Evolutionary conservation across 768 basidiomycete species (phyloP), one percentile per base, ranked within the genome.

Genomic region (Amanita polypyramis): DNA sequence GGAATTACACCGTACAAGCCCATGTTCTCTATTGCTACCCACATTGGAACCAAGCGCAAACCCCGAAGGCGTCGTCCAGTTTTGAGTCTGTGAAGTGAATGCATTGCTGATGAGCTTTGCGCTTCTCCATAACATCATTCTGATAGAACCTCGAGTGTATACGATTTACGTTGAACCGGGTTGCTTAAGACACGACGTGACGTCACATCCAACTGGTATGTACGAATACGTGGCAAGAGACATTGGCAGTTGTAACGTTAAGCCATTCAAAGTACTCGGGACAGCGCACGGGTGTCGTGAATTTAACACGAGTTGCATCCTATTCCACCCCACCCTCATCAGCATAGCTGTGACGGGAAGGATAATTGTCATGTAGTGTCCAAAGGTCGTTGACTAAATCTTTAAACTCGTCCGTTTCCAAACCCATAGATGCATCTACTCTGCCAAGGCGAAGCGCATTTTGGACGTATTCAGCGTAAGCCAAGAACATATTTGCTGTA

Each of bases 351-450:
- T 10, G 21, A n/a, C n/a, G 7, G 43, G 7, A 39, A 6, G 44
- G 34, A 25, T 49, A 49, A 25, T 39, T 65, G 51, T 81, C 80
- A 41, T 73, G 70, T 23, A 83, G 62, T 15, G 69, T 72, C 81
- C 83, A 82, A 40, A 85, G 56, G 34, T 73, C 72, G 53, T 77
- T 75, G 12, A 61, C 68, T 29, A 85, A 59, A 43, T 81, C 81
- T 47, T 57, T 69, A 45, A 82, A 54, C 3, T 82, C 81, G 51
- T 84, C 84, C 3, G 59, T 51, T 47, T 79, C 73, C 15, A 78
- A 62, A 14, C 70, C 72, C 47, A 66, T 59, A 23, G 57, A 50
- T 4, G 56, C 53, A 33, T 25, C 19, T 14, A 69, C 58, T 17
- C 64, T 60, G 30, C 60, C 59, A 34, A 65, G 57, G 14, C 64